A percentile compares a stretch with the other conserved stretches of the same genome.
Evolutionary conservation across 164 flowering plant species (phyloP).

Genomic region (Chimonanthus salicifolius): DNA sequence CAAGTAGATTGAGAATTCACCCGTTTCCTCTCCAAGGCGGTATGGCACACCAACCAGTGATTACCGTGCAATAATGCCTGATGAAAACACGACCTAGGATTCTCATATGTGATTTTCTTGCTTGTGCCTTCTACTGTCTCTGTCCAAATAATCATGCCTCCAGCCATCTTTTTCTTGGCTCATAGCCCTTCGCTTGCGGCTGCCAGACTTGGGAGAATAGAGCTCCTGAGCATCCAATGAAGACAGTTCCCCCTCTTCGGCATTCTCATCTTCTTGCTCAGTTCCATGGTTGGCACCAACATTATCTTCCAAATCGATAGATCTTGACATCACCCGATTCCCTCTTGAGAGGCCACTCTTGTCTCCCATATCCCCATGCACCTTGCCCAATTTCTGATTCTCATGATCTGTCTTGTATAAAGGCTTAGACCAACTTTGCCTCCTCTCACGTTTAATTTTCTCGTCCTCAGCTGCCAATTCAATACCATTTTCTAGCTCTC

Average conservation of each 20-base stretch:
- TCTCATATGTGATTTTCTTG: slow-evolving; percentile 5
- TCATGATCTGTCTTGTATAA: slow-evolving; percentile 20
- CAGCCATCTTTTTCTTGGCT: slow-evolving; percentile 28
- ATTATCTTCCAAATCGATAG: slow-evolving; percentile 2
- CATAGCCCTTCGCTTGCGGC: slow-evolving; percentile 39
- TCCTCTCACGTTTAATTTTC: slow-evolving; percentile 46
- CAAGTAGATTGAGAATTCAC: too few relatives aligned
- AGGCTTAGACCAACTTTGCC: slow-evolving; percentile 41
- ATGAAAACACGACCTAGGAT: too few relatives aligned
- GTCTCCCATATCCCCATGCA: slow-evolving; percentile 15
- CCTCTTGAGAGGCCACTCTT: slow-evolving; percentile 10
- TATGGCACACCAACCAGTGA: too few relatives aligned
- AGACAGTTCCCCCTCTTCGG: slow-evolving; percentile 56
- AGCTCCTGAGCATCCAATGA: slow-evolving; percentile 24
- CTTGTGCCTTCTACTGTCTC: slow-evolving; percentile 7
- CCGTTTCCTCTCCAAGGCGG: too few relatives aligned
- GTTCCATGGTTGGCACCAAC: background rate
- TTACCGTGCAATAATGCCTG: too few relatives aligned
- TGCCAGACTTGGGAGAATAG: slow-evolving; percentile 36
- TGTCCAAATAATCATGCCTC: slow-evolving; percentile 2
- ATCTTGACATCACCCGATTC: slow-evolving; percentile 4
- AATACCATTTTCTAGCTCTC: slow-evolving; percentile 81
- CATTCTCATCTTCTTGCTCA: slow-evolving; percentile 12
- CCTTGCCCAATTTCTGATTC: slow-evolving; percentile 8
- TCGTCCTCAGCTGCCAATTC: slow-evolving; percentile 68